These are phyloP conservation scores for Cryptococcus maquisensis DNA, from an alignment of 1,284 basidiomycete genomes.

Conservation along the genomic window DNA sequence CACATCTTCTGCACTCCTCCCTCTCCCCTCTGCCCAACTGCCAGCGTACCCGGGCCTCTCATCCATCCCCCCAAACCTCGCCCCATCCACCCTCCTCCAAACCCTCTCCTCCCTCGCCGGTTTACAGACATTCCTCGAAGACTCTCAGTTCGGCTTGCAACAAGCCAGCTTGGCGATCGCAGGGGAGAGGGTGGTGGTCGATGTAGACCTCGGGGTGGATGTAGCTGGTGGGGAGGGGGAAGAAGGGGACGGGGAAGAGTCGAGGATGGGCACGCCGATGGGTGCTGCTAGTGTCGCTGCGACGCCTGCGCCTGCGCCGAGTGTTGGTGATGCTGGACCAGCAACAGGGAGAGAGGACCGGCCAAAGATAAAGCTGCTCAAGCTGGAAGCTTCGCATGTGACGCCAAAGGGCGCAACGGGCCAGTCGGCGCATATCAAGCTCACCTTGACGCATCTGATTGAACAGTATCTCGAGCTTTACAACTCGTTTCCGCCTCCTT, in stretches of 20 bases:
- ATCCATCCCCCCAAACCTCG: neutral
- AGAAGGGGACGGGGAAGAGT: conserved; percentile 12
- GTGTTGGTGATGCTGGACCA: neutral
- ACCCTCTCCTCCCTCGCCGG: conserved; percentile 24
- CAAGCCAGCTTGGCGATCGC: conserved; percentile 39
- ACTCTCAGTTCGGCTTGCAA: conserved; percentile 42
- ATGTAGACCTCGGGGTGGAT: conserved; percentile 42
- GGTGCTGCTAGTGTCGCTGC: neutral
- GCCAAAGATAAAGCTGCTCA: conserved; percentile 29
- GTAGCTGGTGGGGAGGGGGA: conserved; percentile 19
- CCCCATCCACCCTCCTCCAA: conserved; percentile 31
- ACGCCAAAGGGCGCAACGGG: conserved; percentile 23
- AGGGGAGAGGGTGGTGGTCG: conserved; percentile 39
- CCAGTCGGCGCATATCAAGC: conserved; percentile 30
- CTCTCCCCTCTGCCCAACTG: conserved; percentile 8
- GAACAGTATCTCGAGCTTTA: conserved; percentile 28
- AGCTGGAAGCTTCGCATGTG: conserved; percentile 36
- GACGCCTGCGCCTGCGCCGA: neutral
- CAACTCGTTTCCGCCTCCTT: conserved; percentile 11
- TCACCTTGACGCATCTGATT: conserved; percentile 16
- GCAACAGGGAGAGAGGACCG: conserved; percentile 3
- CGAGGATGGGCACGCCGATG: neutral
- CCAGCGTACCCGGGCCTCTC: neutral
- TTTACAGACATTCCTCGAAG: conserved; percentile 41
- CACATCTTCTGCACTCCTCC: conserved; percentile 15